Base-by-base conservation (phyloP, 1,284 basidiomycete genomes). In the Ganoderma leucocontextum region DNA sequence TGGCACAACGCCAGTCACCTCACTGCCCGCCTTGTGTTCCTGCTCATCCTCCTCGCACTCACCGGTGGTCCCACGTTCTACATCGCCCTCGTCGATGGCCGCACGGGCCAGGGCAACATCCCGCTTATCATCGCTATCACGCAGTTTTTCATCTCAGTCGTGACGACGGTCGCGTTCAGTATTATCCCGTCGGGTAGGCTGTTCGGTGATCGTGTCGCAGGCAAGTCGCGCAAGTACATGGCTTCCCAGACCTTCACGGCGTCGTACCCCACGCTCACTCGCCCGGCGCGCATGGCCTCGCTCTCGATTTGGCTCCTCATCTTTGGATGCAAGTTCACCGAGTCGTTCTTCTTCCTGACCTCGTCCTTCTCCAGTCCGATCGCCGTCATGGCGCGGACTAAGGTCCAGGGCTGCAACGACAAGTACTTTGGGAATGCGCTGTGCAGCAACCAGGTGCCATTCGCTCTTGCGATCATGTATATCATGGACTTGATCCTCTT, bases 1-100 rank as follows among this genome's bases (percentile, higher is more conserved):
- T 98, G 96, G 96, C 95, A 97, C 82, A 98, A 98, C 79, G 95
- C 96, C 22, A 95, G 95, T 3, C 96, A 98, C 81, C 87, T 98
- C 52, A 94, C 94, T 7, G 94, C 95, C 42, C 92, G 96, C 49
- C 86, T 97, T 66, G 80, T 95, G 63, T 96, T 97, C 86, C 87
- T 98, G 60, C 81, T 96, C 60, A 85, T 97, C 79, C 91, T 95
- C 72, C 89, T 98, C 59, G 95, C 89, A 59, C 85, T 95, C 72
- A 97, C 96, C 1, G 91, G 87, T 66, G 96, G 93, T 38, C 96
- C 96, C 1, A 97, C 96, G 0, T 87, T 98, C 75, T 98, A 97
- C 81, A 93, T 98, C 72, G 93, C 93, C 62, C 84, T 91, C 74
- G 91, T 94, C 67, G 91, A 94, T 75, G 88, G 83, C 63, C 80